These are phyloP conservation scores for Hibiscus trionum DNA, from an alignment of 345 rosid genomes.

Conservation along the genomic window DNA sequence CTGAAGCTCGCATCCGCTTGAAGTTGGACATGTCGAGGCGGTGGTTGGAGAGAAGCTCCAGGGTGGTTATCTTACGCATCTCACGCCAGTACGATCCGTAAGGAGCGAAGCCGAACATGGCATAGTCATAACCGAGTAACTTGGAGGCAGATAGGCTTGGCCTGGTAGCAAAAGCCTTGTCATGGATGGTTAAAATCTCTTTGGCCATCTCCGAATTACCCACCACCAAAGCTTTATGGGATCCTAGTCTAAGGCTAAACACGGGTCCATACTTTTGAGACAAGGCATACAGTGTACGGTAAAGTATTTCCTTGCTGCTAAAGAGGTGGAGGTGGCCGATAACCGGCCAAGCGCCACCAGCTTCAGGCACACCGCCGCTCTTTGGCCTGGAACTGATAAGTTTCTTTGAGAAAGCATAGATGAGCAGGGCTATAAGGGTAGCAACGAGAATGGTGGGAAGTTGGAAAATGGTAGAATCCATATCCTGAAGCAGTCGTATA, in stretches of 20 bases:
- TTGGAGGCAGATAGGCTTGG: too few relatives aligned
- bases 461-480: background rate
- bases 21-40: conserved; percentile 21
- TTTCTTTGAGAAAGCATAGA: background rate
- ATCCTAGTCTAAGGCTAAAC: conserved; percentile 18
- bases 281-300: conserved; percentile 21
- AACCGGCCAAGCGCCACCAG: conserved; percentile 27
- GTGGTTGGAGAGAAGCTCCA: conserved; percentile 22
- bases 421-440: background rate
- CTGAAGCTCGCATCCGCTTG: conserved; percentile 18
- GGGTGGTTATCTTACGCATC: background rate
- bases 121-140: background rate
- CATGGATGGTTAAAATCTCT: conserved; percentile 25
- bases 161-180: conserved; percentile 21
- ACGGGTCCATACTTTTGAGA: conserved; percentile 11
- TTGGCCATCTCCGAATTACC: conserved; percentile 24
- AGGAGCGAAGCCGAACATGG: background rate
- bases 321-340: conserved; percentile 35
- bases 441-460: background rate
- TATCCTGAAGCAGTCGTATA: background rate
- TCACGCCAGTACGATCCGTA: background rate
- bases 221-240: conserved; percentile 21
- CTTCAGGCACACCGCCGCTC: conserved; percentile 19
- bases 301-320: conserved; percentile 12
- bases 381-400: conserved; percentile 2